Percentiles rank a stretch among this genome's conserved stretches.
These are phyloP conservation scores for Nidularia pulvinata DNA, from an alignment of 768 basidiomycete species.

Conservation along the genomic window DNA sequence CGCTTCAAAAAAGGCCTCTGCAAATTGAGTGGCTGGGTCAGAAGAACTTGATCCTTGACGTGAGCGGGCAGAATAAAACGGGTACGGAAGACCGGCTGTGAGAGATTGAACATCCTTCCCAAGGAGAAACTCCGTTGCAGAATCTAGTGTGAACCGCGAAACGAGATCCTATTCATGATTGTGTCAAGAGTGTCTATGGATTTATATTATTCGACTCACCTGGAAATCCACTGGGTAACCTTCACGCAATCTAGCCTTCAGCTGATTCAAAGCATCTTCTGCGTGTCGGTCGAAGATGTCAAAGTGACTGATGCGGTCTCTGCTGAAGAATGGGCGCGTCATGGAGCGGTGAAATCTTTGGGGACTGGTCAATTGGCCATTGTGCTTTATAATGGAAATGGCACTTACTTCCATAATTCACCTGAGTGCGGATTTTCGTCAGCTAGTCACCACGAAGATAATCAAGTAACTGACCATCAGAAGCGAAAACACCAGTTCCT, in stretches of 20 bases:
- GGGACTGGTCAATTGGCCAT: neutral
- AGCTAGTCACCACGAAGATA: neutral
- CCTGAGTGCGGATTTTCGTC: conserved; percentile 26
- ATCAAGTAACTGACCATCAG: conserved; percentile 39
- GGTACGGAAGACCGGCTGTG: conserved; percentile 48
- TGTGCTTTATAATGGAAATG: neutral
- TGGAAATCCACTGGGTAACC: conserved; percentile 63
- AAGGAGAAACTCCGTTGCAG: conserved; percentile 62
- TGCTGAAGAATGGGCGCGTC: conserved; percentile 71
- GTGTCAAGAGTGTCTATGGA: neutral
- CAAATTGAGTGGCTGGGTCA: conserved; percentile 42
- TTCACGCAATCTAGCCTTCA: conserved; percentile 38
- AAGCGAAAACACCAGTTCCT: conserved; percentile 60
- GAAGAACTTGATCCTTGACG: conserved; percentile 17
- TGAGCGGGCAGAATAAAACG: conserved; percentile 20
- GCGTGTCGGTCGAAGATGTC: conserved; percentile 60
- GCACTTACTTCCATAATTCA: conserved; percentile 68
- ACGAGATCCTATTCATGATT: conserved; percentile 33
- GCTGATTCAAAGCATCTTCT: conserved; percentile 39
- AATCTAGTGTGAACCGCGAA: conserved; percentile 62
- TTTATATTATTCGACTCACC: conserved; percentile 20
- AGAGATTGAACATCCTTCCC: conserved; percentile 50
- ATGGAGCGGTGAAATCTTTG: conserved; percentile 63
- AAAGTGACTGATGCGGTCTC: conserved; percentile 61
- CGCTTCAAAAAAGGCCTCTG: conserved; percentile 44